Evolutionary conservation across 2,329 filamentous ascomycete species (phyloP).

Genomic region (Blumeria graminis): DNA sequence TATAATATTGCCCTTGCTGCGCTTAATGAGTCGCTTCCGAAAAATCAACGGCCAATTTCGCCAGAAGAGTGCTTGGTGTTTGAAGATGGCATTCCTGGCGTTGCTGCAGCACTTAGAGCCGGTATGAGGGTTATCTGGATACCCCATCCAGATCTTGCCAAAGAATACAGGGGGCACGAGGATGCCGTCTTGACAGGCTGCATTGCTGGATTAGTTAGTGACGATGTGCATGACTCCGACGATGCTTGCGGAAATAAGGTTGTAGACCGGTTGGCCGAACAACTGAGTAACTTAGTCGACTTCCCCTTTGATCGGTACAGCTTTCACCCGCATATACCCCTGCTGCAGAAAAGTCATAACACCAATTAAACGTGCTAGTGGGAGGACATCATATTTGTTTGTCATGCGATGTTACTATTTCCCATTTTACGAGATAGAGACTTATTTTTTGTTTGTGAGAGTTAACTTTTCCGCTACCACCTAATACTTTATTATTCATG

Average conservation of each 20-base stretch:
- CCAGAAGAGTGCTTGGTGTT: conserved; percentile 88
- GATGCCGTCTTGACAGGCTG: conserved; percentile 56
- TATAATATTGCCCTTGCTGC: conserved; percentile 67
- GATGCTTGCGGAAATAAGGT: conserved; percentile 37
- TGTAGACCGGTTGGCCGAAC: conserved; percentile 21
- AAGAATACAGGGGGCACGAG: conserved; percentile 54
- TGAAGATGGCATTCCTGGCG: conserved; percentile 79
- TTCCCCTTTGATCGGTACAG: too few relatives aligned
- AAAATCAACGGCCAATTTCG: conserved; percentile 37
- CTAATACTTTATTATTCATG: too few relatives aligned
- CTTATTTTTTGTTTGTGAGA: too few relatives aligned
- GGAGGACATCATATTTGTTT: too few relatives aligned
- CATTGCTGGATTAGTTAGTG: conserved; percentile 19
- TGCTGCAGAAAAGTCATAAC: too few relatives aligned
- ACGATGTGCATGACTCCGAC: conserved; percentile 23
- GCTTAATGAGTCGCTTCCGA: conserved; percentile 49
- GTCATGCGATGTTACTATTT: too few relatives aligned
- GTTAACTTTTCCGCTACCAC: too few relatives aligned
- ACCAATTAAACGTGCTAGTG: too few relatives aligned
- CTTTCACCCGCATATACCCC: too few relatives aligned
- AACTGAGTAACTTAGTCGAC: too few relatives aligned
- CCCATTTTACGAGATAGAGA: too few relatives aligned
- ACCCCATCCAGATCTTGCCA: conserved; percentile 55
- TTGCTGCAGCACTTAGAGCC: conserved; percentile 69
- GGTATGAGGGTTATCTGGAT: conserved; percentile 91